A percentile compares a stretch with the other conserved stretches of the same genome.
phyloP scores from a whole-genome alignment of 225 moss, liverwort and hornwort species.

The Polytrichum commune region DNA sequence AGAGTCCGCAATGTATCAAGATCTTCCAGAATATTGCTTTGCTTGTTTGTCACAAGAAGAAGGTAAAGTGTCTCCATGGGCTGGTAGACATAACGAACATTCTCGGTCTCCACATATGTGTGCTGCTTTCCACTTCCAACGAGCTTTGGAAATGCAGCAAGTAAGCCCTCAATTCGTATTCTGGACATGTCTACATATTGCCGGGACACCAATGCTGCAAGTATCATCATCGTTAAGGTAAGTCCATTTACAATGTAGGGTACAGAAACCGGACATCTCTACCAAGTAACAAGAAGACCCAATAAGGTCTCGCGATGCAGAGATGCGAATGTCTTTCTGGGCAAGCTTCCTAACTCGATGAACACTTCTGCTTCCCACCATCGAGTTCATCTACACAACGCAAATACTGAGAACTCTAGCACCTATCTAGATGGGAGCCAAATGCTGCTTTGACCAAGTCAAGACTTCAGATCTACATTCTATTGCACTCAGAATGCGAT shows the following conservation, averaged over 20 bases:
- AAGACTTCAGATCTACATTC: slow-evolving; percentile 21
- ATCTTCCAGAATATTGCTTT: slow-evolving; percentile 98
- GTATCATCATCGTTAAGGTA: neutral
- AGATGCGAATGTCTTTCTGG: no score
- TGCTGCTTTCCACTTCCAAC: slow-evolving; percentile 96
- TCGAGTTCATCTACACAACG: no score
- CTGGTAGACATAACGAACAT: slow-evolving; percentile 95
- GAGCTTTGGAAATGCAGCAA: slow-evolving; percentile 96
- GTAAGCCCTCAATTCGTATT: slow-evolving; percentile 93
- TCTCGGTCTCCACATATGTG: slow-evolving; percentile 95
- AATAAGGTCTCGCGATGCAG: no score
- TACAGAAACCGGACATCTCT: neutral
- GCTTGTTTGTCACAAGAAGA: slow-evolving; percentile 93
- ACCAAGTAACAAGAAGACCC: neutral
- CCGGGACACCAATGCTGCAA: slow-evolving; percentile 96
- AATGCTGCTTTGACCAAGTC: slow-evolving; percentile 6
- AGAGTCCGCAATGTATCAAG: slow-evolving; percentile 88
- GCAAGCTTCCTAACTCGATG: no score
- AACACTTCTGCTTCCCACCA: no score
- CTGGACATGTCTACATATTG: slow-evolving; percentile 98
- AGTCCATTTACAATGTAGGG: neutral
- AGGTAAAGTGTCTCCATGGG: slow-evolving; percentile 97
- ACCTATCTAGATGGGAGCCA: no score
- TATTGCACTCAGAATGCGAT: neutral
- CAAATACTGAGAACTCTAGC: no score